A percentile compares a stretch with the other conserved stretches of the same genome.
These are phyloP conservation scores for Aspergillus nomiae DNA, from an alignment of 2,329 filamentous ascomycete species.

Conservation along the genomic window DNA sequence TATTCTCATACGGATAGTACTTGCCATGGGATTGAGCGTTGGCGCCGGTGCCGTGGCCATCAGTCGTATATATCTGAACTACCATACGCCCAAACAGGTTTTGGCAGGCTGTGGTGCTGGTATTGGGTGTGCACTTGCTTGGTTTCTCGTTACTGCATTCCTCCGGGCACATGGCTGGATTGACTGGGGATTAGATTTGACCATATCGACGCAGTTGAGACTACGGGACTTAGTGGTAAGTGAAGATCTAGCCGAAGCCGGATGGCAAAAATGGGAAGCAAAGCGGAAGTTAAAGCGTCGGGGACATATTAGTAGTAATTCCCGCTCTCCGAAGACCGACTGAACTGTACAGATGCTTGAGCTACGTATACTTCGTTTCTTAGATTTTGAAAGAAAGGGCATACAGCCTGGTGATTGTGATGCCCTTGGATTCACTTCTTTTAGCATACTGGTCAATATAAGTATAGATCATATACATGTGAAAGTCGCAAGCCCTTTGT, in stretches of 20 bases:
- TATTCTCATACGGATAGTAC: conserved; percentile 58
- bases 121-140: conserved; percentile 67
- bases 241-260: conserved; percentile 86
- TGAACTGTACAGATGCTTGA: conserved; percentile 16
- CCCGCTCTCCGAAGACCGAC: conserved; percentile 28
- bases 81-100: conserved; percentile 88
- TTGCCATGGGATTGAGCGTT: conserved; percentile 60
- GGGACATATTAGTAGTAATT: conserved; percentile 20
- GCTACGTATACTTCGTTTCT: not conserved
- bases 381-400: not conserved
- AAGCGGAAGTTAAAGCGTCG: conserved; percentile 41
- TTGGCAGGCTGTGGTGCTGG: conserved; percentile 76
- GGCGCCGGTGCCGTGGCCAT: conserved; percentile 71
- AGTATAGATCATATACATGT: not conserved
- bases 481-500: not conserved
- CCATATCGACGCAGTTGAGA: conserved; percentile 66
- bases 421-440: not conserved
- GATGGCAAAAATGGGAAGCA: conserved; percentile 89
- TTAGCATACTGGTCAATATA: not conserved
- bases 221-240: conserved; percentile 81
- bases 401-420: too few species aligned
- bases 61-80: conserved; percentile 87
- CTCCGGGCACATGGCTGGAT: conserved; percentile 70
- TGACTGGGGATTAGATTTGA: conserved; percentile 69
- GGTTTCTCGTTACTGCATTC: conserved; percentile 74